These are phyloP conservation scores for Ceratobasidium theobromae DNA, from an alignment of 1,284 basidiomycete species.

Conservation along the genomic window DNA sequence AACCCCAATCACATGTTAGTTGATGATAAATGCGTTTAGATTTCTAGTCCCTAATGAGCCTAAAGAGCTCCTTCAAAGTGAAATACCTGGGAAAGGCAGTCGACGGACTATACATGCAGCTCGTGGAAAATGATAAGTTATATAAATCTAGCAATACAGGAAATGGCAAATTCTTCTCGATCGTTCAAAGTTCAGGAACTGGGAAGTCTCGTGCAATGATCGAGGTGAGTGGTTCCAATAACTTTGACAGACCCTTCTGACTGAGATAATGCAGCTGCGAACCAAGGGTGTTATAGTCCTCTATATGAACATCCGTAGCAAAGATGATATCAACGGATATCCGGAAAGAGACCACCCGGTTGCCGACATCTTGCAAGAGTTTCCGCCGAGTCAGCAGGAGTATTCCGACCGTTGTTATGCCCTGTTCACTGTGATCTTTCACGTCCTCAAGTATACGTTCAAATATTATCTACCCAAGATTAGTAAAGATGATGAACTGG, in stretches of 20 bases:
- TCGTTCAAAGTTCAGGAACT: conserved; percentile 21
- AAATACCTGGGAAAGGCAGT: background rate
- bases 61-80: background rate
- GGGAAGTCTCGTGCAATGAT: conserved; percentile 10
- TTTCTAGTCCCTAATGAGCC: background rate
- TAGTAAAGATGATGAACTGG: background rate
- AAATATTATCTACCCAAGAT: background rate
- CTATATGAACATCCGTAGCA: background rate
- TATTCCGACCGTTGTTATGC: background rate
- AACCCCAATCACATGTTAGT: background rate
- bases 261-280: background rate
- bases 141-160: background rate
- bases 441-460: background rate
- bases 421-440: background rate
- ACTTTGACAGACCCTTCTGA: background rate
- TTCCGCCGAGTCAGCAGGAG: background rate
- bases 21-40: background rate
- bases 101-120: background rate
- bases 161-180: conserved; percentile 2
- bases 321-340: background rate
- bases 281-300: background rate
- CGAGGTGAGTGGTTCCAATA: background rate
- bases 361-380: background rate
- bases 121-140: background rate
- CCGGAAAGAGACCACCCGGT: background rate